Percentiles rank a stretch among this genome's conserved stretches.
These are phyloP conservation scores for Lentinus brumalis DNA, from an alignment of 768 basidiomycete genomes.

Conservation along the genomic window DNA sequence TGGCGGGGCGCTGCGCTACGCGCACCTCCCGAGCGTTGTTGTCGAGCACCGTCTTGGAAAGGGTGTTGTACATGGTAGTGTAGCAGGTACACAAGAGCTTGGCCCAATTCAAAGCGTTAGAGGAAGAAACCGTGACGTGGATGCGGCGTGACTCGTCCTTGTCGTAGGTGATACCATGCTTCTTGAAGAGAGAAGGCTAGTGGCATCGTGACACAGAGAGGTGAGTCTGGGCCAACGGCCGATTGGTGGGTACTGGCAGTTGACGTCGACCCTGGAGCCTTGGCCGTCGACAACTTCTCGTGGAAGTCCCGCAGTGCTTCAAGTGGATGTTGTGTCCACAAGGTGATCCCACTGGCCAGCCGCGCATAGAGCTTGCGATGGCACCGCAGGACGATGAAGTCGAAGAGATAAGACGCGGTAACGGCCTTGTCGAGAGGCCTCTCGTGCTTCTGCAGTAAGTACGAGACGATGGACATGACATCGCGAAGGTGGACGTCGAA, in stretches of 20 bases:
- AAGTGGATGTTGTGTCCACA: background rate
- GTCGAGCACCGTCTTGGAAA: background rate
- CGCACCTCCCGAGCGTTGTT: background rate
- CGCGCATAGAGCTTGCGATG: background rate
- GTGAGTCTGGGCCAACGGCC: background rate
- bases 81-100: background rate
- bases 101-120: background rate
- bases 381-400: background rate
- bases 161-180: background rate
- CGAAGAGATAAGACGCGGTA: background rate
- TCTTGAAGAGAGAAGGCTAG: background rate
- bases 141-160: background rate
- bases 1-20: background rate
- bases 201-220: background rate
- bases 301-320: background rate
- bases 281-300: background rate
- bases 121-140: background rate
- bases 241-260: too few relatives aligned
- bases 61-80: background rate
- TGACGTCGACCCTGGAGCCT: background rate
- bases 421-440: background rate
- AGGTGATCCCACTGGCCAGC: background rate
- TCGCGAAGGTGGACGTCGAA: background rate
- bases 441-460: background rate
- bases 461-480: background rate